Percentiles rank a stretch among this genome's conserved stretches.
These are phyloP conservation scores for Gastrolobium bilobum DNA, from an alignment of 306 rosid species.

Conservation along the genomic window DNA sequence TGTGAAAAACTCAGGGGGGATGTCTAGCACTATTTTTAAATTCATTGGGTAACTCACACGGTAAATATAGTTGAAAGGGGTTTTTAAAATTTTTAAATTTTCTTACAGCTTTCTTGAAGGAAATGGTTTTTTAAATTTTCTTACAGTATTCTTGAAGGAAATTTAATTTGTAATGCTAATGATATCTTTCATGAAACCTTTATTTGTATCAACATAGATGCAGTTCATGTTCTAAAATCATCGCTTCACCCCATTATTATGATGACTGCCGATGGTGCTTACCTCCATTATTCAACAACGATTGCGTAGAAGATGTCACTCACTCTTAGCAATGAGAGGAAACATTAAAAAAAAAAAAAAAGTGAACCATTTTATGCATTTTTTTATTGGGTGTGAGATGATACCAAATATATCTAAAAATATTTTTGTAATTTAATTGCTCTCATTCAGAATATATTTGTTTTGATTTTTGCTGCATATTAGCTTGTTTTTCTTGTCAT, in stretches of 20 bases:
- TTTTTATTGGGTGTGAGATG: background rate
- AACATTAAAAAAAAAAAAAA: background rate
- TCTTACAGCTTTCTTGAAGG: too few relatives aligned
- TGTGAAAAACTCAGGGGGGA: background rate
- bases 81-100: too few relatives aligned
- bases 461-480: constrained; percentile 26
- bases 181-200: background rate
- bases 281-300: background rate
- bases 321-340: background rate
- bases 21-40: background rate
- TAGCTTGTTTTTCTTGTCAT: constrained; percentile 3
- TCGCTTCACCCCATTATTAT: constrained; percentile 4
- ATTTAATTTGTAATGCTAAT: too few relatives aligned
- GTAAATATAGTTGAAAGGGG: background rate
- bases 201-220: background rate
- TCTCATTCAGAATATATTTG: background rate
- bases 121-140: too few relatives aligned
- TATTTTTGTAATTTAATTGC: background rate
- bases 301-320: background rate
- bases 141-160: too few relatives aligned
- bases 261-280: constrained; percentile 10
- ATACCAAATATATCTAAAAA: background rate
- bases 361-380: background rate
- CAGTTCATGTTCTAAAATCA: background rate
- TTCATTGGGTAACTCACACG: background rate